Conservation (phyloP, 2,329 filamentous ascomycete species). For the Alternaria arborescens region DNA sequence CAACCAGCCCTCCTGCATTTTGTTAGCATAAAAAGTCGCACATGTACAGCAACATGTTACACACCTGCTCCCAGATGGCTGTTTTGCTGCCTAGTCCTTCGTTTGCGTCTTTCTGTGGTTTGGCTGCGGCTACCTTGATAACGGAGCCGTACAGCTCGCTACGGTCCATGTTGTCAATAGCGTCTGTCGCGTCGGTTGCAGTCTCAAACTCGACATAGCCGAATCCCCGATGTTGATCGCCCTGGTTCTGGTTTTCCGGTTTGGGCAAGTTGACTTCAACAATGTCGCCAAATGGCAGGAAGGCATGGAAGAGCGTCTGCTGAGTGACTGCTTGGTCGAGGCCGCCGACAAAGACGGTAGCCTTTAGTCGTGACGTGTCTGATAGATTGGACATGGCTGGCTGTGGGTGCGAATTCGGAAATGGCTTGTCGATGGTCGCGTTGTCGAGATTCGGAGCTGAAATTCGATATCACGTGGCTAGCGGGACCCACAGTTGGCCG, state of each 20-base stretch:
- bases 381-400: conserved; percentile 67
- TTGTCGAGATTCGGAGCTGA: conserved; percentile 16
- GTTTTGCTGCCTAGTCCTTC: conserved; percentile 92
- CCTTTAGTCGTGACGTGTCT: conserved; percentile 83
- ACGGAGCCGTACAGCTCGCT: conserved; percentile 92
- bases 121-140: conserved; percentile 91
- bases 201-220: conserved; percentile 96
- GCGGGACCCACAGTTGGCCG: conserved; percentile 22
- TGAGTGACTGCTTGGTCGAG: conserved; percentile 80
- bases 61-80: conserved; percentile 95
- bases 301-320: conserved; percentile 83
- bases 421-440: neutral
- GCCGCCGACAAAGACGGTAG: conserved; percentile 91
- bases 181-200: conserved; percentile 85
- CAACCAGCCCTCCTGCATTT: conserved; percentile 84
- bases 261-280: conserved; percentile 90
- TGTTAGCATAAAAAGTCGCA: conserved; percentile 20
- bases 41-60: conserved; percentile 41
- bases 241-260: conserved; percentile 80
- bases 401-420: conserved; percentile 7
- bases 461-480: conserved; percentile 39
- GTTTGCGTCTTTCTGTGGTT: conserved; percentile 86
- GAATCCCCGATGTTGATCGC: conserved; percentile 86
- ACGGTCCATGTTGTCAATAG: conserved; percentile 99
- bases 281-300: conserved; percentile 96